Evolutionary conservation across 179 eudicot species (phyloP).

Genomic region (Beta macrorhiza): DNA sequence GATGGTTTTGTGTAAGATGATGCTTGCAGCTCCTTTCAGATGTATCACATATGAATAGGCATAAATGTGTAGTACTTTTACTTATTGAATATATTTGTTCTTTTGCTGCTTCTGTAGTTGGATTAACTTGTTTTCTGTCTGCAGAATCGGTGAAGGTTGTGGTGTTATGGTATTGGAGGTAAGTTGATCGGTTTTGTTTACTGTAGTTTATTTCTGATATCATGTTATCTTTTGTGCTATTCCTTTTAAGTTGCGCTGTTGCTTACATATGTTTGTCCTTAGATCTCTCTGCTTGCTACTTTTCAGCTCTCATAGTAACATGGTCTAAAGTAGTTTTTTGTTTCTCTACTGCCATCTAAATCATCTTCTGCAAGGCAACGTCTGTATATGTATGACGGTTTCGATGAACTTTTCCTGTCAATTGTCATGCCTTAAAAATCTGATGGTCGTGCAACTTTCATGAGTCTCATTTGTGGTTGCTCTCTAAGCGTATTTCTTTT

Average conservation of each 20-base stretch:
- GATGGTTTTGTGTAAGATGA: constrained; percentile 96
- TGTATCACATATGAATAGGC: neutral
- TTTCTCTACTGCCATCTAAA: neutral
- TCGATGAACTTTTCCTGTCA: too few species aligned
- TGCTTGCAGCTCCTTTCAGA: constrained; percentile 19
- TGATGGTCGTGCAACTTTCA: constrained; percentile 12
- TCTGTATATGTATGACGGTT: too few species aligned
- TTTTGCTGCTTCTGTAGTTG: neutral
- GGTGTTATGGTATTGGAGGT: constrained; percentile 94
- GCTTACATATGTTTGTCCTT: constrained; percentile 8
- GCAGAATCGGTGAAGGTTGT: constrained; percentile 94
- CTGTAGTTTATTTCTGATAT: neutral
- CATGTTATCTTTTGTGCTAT: constrained; percentile 16
- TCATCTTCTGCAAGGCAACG: too few species aligned
- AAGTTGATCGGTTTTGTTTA: constrained; percentile 31
- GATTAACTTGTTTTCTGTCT: constrained; percentile 23
- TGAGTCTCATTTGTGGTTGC: constrained; percentile 9
- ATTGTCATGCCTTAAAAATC: too few species aligned
- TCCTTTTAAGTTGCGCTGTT: neutral
- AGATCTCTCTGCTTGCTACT: neutral
- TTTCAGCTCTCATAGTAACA: neutral
- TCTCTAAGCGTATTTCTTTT: constrained; percentile 1
- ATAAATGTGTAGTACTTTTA: neutral
- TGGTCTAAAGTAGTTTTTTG: neutral
- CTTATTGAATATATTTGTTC: neutral